phyloP scores from a whole-genome alignment of 192 early-diverging fungal genomes.

The Backusella circina region DNA sequence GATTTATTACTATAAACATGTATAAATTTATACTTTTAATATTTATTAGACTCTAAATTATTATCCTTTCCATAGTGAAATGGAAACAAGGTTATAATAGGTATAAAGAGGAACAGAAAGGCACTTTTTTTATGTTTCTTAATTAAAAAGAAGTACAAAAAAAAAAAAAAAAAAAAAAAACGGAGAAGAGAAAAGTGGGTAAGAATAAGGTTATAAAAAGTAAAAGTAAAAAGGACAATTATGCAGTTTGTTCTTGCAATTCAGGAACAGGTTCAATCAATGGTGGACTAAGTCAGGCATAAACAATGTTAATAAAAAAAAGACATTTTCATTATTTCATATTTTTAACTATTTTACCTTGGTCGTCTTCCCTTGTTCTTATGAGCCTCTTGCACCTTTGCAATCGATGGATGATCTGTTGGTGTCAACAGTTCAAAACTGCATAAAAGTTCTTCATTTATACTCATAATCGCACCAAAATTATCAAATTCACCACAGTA shows the following conservation, averaged over 20 bases:
- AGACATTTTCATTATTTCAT: background rate
- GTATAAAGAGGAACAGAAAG: background rate
- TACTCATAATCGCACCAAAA: conserved; percentile 50
- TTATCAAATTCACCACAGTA: conserved; percentile 63
- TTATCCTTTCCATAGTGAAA: background rate
- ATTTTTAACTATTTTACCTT: background rate
- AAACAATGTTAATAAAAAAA: background rate
- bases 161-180: background rate
- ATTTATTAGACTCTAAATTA: background rate
- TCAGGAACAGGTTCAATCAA: conserved; percentile 7
- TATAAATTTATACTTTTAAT: background rate
- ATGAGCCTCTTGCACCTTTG: background rate
- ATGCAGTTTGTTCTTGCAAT: background rate
- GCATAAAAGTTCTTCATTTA: conserved; percentile 79
- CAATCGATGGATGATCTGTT: conserved; percentile 17
- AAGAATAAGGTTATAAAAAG: background rate
- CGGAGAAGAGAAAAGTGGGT: background rate
- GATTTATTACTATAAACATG: background rate
- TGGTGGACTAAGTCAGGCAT: background rate
- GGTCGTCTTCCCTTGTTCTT: conserved; percentile 15
- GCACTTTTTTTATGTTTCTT: background rate
- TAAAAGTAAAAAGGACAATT: background rate
- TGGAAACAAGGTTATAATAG: background rate
- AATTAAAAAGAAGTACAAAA: background rate
- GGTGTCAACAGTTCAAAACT: conserved; percentile 60